Evolutionary conservation across 306 rosid genomes (phyloP).

Genomic region (Quercus glauca): DNA sequence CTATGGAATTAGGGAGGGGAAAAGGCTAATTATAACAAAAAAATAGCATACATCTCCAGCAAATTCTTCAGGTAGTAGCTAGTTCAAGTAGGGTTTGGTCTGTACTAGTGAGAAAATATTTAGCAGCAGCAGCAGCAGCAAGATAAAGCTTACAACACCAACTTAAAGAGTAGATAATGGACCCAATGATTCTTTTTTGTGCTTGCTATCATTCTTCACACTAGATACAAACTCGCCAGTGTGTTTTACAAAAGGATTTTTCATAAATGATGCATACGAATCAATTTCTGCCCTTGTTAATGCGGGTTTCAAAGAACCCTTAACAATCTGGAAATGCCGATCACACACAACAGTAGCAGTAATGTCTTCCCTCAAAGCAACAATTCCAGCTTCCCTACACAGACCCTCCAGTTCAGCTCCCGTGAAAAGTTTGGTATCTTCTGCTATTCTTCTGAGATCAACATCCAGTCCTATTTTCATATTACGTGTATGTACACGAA

Average conservation of each 20-base stretch:
- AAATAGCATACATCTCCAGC: neutral
- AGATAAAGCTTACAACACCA: constrained; percentile 29
- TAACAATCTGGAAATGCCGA: constrained; percentile 65
- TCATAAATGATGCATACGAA: constrained; percentile 53
- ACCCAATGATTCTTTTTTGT: constrained; percentile 1
- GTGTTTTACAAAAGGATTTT: constrained; percentile 40
- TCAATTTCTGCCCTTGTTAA: constrained; percentile 49
- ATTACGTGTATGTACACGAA: constrained; percentile 62
- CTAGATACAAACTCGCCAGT: too few relatives aligned
- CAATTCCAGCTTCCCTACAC: constrained; percentile 42
- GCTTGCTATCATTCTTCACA: neutral
- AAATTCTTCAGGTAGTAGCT: constrained; percentile 29
- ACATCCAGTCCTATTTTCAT: constrained; percentile 61
- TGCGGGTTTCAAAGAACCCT: constrained; percentile 58
- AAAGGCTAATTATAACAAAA: neutral
- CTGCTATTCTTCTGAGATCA: constrained; percentile 62
- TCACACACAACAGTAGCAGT: constrained; percentile 48
- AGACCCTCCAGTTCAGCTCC: constrained; percentile 88
- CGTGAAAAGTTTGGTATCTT: constrained; percentile 74
- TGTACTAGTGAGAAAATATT: constrained; percentile 27
- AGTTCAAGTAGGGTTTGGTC: constrained; percentile 22
- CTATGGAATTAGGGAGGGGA: neutral
- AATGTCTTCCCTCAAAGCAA: too few relatives aligned
- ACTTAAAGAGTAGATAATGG: constrained; percentile 31
- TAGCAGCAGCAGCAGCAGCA: constrained; percentile 43